Base-by-base conservation (phyloP, 768 basidiomycete genomes). In the Tephrocybe sp. region DNA sequence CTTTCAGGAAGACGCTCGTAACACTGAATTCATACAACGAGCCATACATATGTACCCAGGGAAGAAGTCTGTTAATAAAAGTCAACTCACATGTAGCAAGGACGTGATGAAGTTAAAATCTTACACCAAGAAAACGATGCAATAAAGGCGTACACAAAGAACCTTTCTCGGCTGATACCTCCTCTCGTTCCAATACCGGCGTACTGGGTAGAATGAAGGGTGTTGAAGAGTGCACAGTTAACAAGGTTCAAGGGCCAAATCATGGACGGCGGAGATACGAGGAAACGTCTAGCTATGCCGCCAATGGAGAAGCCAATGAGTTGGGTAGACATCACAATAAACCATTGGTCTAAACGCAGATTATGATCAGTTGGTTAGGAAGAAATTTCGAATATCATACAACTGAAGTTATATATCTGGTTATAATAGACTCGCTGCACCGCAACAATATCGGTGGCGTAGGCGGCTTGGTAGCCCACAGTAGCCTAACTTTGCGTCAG, bases 281-380 rank as follows among this genome's bases (percentile, higher is more conserved):
- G 76, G 74, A 89, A 89, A 13, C 86, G 80, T 8, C 83, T 77
- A 3, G 78, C 76, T 30, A 88, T 67, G 12, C 88, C 88, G 37
- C 87, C 88, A 40, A 88, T 79, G 4, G 86, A 88, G 67, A 88
- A 89, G 2, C 88, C 86, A 37, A 88, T 86, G 47, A 87, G 65
- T 54, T 84, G 82, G 0, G 80, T 79, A 11, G 78, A 81, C 63
- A 88, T 77, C 15, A 88, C 83, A 1, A 88, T 68, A 51, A 88
- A 77, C 80, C 86, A 84, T 65, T 87, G 84, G 61, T 85, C 84
- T 73, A n/a, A n/a, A n/a, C n/a, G n/a, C n/a, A n/a, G n/a, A n/a
- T n/a, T n/a, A n/a, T n/a, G n/a, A n/a, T n/a, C n/a, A n/a, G n/a
- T n/a, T n/a, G n/a, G n/a, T n/a, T n/a, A n/a, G n/a, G 31, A 41